Evolutionary conservation across 1,284 basidiomycete species (phyloP), one percentile per base, ranked within the genome.

Genomic region (Papiliotrema nemorosa): DNA sequence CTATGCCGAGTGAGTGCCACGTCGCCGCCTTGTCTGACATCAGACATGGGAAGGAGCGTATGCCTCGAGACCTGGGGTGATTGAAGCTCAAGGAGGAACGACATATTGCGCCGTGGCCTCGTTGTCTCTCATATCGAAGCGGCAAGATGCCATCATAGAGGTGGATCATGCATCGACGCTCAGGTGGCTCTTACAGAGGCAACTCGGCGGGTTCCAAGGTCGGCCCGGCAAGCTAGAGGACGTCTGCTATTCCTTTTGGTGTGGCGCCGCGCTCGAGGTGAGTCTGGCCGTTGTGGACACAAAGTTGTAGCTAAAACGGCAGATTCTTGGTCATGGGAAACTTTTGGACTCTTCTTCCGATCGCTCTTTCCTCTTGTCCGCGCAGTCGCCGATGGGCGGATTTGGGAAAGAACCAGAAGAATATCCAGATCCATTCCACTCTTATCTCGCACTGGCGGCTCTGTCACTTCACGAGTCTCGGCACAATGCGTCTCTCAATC

Each of bases 221-320:
- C 80, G 91, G 13, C 90, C 89, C 2, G 85, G 84, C 52, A 97
- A 97, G 73, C 78, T 81, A 4, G 82, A 86, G 12, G 91, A 97
- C 63, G 88, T 90, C 1, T 97, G 91, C 70, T 97, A 97, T 72
- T 89, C 87, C 59, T 96, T 94, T 71, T 97, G 91, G 92, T 88
- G 87, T 60, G 86, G 87, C 2, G 90, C 84, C 4, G 80, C 87
- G 1, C 70, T 94, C 6, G 75, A 81, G 60, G 89, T 90, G 57
- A 57, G 80, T 70, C 44, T 18, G 7, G 18, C 12, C n/a, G 31
- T 24, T 14, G 6, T 9, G 7, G 5, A 7, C 22, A 6, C 37
- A 31, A 7, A 31, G 9, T 14, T 31, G 7, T 7, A 20, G 6
- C 25, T 12, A 51, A 37, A 39, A 21, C 31, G 18, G 10, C 60